phyloP scores from a whole-genome alignment of 768 basidiomycete species.

The Strobilomyces dryophilus region DNA sequence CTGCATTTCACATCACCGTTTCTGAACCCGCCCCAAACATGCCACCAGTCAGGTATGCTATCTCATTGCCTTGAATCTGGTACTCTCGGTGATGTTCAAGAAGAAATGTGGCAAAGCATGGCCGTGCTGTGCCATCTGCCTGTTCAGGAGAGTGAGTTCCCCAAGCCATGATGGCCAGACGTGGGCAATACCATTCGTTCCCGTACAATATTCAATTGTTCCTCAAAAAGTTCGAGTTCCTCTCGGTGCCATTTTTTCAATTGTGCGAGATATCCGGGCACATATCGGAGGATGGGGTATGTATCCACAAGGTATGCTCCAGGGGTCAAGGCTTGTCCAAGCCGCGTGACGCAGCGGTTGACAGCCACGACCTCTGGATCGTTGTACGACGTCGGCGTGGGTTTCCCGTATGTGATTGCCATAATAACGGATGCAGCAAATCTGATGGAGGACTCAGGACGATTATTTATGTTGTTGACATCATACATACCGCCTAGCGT shows the following conservation, averaged over 20 bases:
- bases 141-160: not conserved
- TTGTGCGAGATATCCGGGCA: slow-evolving; percentile 6
- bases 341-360: not conserved
- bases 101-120: slow-evolving; percentile 5
- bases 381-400: slow-evolving; percentile 4
- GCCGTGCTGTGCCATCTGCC: slow-evolving; percentile 1
- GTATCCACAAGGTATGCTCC: slow-evolving; percentile 8
- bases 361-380: slow-evolving; percentile 6
- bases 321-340: not conserved
- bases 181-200: slow-evolving; percentile 3
- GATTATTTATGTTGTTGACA: not conserved
- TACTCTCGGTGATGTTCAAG: not conserved
- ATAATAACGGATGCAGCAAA: slow-evolving; percentile 5
- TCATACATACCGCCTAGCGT: not conserved
- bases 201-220: slow-evolving; percentile 2
- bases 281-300: slow-evolving; percentile 3
- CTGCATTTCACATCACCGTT: not conserved
- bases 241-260: slow-evolving; percentile 6
- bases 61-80: not conserved
- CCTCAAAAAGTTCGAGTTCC: slow-evolving; percentile 8
- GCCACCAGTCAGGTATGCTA: slow-evolving; percentile 5
- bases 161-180: not conserved
- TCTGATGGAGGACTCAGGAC: not conserved
- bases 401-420: slow-evolving; percentile 2
- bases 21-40: slow-evolving; percentile 12